These are phyloP conservation scores for Pestalotiopsis sp. DNA, from an alignment of 2,329 filamentous ascomycete genomes.

Conservation along the genomic window DNA sequence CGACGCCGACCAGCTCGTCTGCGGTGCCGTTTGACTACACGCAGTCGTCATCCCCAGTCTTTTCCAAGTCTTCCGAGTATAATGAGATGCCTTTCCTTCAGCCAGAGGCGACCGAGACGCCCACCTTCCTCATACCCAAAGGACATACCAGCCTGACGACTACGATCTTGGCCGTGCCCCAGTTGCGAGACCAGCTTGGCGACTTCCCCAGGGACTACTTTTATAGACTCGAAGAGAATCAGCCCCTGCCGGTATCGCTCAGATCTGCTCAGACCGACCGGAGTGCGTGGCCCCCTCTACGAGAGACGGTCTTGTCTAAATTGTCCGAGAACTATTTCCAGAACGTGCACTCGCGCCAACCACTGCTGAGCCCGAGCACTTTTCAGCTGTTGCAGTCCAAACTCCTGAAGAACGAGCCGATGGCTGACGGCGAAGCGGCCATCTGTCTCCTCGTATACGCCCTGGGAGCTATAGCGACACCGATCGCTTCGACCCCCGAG, in stretches of 20 bases:
- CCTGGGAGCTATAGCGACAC: slow-evolving; percentile 30
- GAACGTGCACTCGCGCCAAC: slow-evolving; percentile 35
- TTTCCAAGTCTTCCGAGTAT: slow-evolving; percentile 22
- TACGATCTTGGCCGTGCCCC: slow-evolving; percentile 34
- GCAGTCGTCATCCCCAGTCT: slow-evolving; percentile 15
- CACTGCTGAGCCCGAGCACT: slow-evolving; percentile 31
- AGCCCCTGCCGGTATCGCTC: slow-evolving; percentile 31
- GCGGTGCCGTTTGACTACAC: slow-evolving; percentile 25
- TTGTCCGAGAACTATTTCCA: slow-evolving; percentile 35
- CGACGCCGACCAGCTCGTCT: slow-evolving; percentile 24
- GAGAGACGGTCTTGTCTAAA: slow-evolving; percentile 24
- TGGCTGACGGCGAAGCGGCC: slow-evolving; percentile 30
- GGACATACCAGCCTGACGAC: slow-evolving; percentile 34
- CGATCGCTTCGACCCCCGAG: slow-evolving; percentile 14
- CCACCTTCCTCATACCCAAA: slow-evolving; percentile 37
- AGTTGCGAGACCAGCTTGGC: slow-evolving; percentile 32
- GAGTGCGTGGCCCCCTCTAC: slow-evolving; percentile 28
- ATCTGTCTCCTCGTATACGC: slow-evolving; percentile 39
- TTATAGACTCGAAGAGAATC: slow-evolving; percentile 33
- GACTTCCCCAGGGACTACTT: slow-evolving; percentile 35
- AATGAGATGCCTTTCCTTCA: not conserved
- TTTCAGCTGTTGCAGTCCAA: slow-evolving; percentile 30
- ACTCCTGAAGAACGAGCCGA: slow-evolving; percentile 25
- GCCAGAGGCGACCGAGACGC: slow-evolving; percentile 27
- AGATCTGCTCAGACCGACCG: slow-evolving; percentile 26